phyloP scores from a whole-genome alignment of 1,284 basidiomycete genomes.

The Trichosporon sp. region DNA sequence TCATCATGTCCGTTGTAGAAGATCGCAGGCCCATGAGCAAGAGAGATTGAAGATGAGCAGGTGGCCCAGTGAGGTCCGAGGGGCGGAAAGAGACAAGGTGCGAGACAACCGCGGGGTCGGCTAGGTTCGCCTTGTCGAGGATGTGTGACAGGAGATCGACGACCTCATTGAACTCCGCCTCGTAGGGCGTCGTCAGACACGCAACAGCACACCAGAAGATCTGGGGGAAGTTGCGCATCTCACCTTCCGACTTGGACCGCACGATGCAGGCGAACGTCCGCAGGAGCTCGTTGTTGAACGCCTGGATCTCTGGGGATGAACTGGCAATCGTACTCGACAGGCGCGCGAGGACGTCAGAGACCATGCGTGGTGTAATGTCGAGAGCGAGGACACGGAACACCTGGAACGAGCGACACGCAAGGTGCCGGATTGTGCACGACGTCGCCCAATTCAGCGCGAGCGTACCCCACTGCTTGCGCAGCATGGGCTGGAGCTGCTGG shows the following conservation, averaged over 20 bases:
- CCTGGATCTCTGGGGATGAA: slow-evolving; percentile 64
- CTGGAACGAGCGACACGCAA: slow-evolving; percentile 85
- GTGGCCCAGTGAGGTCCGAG: slow-evolving; percentile 63
- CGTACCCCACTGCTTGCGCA: slow-evolving; percentile 74
- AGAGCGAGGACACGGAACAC: slow-evolving; percentile 82
- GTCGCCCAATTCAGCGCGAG: slow-evolving; percentile 81
- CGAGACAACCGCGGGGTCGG: slow-evolving; percentile 61
- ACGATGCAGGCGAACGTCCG: slow-evolving; percentile 69
- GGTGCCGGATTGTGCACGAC: slow-evolving; percentile 75
- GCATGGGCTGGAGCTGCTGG: slow-evolving; percentile 62
- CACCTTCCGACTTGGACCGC: slow-evolving; percentile 58
- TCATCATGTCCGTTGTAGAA: slow-evolving; percentile 62
- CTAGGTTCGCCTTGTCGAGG: slow-evolving; percentile 68
- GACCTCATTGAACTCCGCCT: slow-evolving; percentile 71
- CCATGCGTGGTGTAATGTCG: slow-evolving; percentile 63
- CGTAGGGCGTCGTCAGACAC: slow-evolving; percentile 75
- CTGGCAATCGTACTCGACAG: slow-evolving; percentile 80
- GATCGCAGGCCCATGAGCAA: slow-evolving; percentile 78
- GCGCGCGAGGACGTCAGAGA: slow-evolving; percentile 75
- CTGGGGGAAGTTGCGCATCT: slow-evolving; percentile 63
- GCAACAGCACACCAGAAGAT: slow-evolving; percentile 84
- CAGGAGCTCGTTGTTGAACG: slow-evolving; percentile 79
- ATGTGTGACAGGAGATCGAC: slow-evolving; percentile 66
- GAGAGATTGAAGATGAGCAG: slow-evolving; percentile 65
- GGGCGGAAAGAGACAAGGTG: slow-evolving; percentile 66